Base-by-base conservation (phyloP, 164 flowering plant genomes). In the Nymphaea thermarum region DNA sequence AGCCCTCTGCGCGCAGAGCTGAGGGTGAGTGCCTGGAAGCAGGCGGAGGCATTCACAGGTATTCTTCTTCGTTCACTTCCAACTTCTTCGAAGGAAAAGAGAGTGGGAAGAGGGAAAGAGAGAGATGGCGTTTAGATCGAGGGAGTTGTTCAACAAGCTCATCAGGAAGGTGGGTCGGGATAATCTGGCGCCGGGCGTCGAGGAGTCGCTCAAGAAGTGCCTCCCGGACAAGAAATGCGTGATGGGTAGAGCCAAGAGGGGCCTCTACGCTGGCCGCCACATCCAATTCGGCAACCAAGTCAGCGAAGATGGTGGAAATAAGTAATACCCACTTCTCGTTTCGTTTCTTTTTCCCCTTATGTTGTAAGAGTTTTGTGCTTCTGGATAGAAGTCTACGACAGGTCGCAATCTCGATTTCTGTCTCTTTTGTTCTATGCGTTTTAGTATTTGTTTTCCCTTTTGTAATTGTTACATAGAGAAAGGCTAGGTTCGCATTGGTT, bases 231-330 rank as follows among this genome's bases (percentile, higher is more conserved):
- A 73, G 70, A 94, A 86, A 67, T 77, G 91, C 43, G 86, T 91
- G 11, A 94, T 94, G 97, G 82, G 82, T 7, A 83, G 98, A n/a
- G 98, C 98, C 68, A 82, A 91, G 64, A 90, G 96, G 4, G 98
- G 98, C 17, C 78, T 91, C 65, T 94, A 60, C 70, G 96, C 93
- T 43, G 97, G 97, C 67, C 85, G 85, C n/a, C 97, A 94, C 73
- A 94, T 94, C 71, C 95, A 83, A 68, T 94, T 84, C 70, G 97
- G 97, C 42, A 88, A 91, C 63, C 82, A 77, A 15, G 86, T 94
- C 75, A 91, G 97, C 70, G 98, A 94, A 77, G 90, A 94, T 65
- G 98, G 98, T 17, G 97, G 97, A 55, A 91, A 94, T 86, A 91
- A 84, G 97, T 86, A 67, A n/a, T 6, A 61, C 63, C 4, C 63